phyloP scores from a whole-genome alignment of 2,329 filamentous ascomycete species.

The Fonsecaea erecta region DNA sequence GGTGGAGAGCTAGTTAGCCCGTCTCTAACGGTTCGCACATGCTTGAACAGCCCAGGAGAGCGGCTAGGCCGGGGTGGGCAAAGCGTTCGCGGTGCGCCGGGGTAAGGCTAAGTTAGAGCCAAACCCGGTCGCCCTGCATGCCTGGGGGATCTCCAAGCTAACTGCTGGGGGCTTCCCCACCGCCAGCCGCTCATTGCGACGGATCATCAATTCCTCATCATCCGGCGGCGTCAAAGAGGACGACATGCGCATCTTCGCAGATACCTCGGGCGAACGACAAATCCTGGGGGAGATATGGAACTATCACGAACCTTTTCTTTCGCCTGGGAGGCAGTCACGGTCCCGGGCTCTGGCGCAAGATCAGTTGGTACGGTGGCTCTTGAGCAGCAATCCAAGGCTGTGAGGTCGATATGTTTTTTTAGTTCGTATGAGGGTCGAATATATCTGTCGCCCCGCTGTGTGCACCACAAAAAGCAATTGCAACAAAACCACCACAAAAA shows the following conservation, averaged over 20 bases:
- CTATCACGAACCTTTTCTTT: slow-evolving; percentile 20
- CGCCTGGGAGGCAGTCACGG: background rate
- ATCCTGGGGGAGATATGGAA: background rate
- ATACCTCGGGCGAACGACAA: background rate
- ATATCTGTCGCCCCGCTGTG: background rate
- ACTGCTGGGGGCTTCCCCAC: background rate
- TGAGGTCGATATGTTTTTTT: background rate
- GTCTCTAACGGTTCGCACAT: background rate
- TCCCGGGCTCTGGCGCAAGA: background rate
- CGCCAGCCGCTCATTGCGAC: background rate
- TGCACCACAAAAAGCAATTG: slow-evolving; percentile 4
- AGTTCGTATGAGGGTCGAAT: background rate
- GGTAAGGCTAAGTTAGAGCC: slow-evolving; percentile 15
- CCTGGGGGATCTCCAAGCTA: background rate
- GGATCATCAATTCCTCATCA: background rate
- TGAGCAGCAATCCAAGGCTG: background rate
- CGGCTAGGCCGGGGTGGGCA: background rate
- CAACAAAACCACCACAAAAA: slow-evolving; percentile 22
- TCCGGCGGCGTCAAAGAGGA: slow-evolving; percentile 11
- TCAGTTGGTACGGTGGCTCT: background rate
- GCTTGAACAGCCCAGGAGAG: background rate
- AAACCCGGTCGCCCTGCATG: background rate
- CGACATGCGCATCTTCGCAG: slow-evolving; percentile 4
- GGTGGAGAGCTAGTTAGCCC: background rate
- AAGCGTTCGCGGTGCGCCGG: slow-evolving; percentile 9